Base-by-base conservation (phyloP, 768 basidiomycete species). In the Tricholomella constricta region DNA sequence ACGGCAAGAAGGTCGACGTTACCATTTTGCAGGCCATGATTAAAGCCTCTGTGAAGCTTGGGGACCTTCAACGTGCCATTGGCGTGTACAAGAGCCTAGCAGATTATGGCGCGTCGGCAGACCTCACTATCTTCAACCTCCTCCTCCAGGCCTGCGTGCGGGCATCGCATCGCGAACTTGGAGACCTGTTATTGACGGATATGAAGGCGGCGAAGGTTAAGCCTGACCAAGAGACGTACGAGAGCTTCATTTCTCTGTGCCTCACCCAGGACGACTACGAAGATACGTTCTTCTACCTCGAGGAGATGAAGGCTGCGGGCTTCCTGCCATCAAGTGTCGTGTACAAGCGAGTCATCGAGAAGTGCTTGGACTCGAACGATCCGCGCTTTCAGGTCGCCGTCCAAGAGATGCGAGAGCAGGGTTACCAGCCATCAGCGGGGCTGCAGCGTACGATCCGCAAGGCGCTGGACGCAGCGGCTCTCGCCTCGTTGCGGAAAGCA, bases 261-360 rank as follows among this genome's bases (percentile, higher is more conserved):
- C 77, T 94, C 12, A 83, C 84, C 0, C 86, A 89, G 62, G 67
- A 79, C 7, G 75, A 72, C 2, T 95, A 92, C 68, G 91, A 94
- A 63, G 90, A 92, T 55, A 90, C 91, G 0, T 94, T 94, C 71
- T 86, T 84, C 64, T 93, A 91, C 69, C 78, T 96, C 27, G 91
- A 94, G 65, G 88, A 90, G 73, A 91, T 92, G 88, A 94, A 94
- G 67, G 69, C 75, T 0, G 78, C 77, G 31, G 74, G 74, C 8
- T 73, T 82, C 60, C 61, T 73, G n/a, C 90, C 92, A 1, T 66
- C 80, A 9, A 61, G 61, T 22, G 61, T 62, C 1, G 69, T 86
- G 26, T 94, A 94, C 68, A 76, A 80, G 29, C 71, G 73, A 1
- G 70, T 94, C 52, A 69, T 86, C 37, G 72, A 74, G 41, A 85